Evolutionary conservation across 495 filamentous ascomycete genomes (phyloP), one percentile per base, ranked within the genome.

Genomic region (Podospora pseudocomata): DNA sequence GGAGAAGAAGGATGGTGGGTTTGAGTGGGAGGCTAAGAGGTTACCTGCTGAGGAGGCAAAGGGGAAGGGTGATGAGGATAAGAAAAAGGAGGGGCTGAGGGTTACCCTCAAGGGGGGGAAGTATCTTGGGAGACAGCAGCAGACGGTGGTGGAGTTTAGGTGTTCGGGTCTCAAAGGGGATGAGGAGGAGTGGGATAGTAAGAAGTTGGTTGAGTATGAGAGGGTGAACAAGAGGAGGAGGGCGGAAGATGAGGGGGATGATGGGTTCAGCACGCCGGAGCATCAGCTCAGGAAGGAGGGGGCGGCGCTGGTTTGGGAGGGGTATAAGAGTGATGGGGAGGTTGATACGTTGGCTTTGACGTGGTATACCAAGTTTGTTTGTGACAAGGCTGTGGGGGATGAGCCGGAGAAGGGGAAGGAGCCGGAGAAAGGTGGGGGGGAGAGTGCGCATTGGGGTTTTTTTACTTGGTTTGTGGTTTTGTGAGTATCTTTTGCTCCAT

Each of bases 391-490:
- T 61, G 76, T 79, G 32, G 80, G 78, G 5, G 83, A 82, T 23
- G 26, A 67, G 44, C 66, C 65, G n/a, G 81, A 67, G 56, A 30
- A 61, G 26, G 59, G 59, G 59, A 30, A 61, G 26, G 64, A 67
- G 55, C 67, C 70, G 4, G 49, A 15, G 1, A 32, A 81, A n/a
- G 77, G 81, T 4, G 80, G 76, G 15, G 74, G 67, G 20, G 71
- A 73, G 70, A 69, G 77, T 53, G 71, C 74, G 9, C 79, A 84
- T 65, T 98, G 94, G 96, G 95, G 96, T 0, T 94, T 97, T 80
- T 97, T 99, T 76, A 97, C 95, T 11, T 99, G 95, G 95, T 83
- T 98, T 70, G 88, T 98, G 69, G 90, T 99, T 71, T 90, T 99
- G 94, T 96, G 81, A 84, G 92, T 87, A n/a, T 58, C 68, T 39